phyloP scores from a whole-genome alignment of 345 rosid genomes.

The Erodium maritimum region DNA sequence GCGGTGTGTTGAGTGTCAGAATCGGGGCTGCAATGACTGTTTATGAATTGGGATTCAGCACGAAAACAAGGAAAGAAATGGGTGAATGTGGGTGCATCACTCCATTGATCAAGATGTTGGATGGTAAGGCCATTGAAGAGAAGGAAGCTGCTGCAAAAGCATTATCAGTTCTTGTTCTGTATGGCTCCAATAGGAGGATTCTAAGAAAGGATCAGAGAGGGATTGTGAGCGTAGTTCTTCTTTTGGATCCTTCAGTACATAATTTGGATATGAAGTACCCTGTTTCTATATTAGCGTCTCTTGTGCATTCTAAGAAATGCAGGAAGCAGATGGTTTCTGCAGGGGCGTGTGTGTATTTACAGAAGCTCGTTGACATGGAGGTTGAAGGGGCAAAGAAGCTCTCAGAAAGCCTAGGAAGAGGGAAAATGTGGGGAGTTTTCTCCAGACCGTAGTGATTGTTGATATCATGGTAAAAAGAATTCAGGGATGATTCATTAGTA shows the following conservation, averaged over 20 bases:
- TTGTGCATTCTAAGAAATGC: constrained; percentile 56
- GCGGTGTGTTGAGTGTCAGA: constrained; percentile 61
- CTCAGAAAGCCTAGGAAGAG: constrained; percentile 45
- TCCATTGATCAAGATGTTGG: constrained; percentile 60
- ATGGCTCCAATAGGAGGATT: constrained; percentile 37
- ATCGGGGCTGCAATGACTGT: constrained; percentile 62
- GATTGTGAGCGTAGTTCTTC: constrained; percentile 41
- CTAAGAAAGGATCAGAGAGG: constrained; percentile 46
- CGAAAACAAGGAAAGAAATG: constrained; percentile 53
- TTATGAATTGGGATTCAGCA: constrained; percentile 35
- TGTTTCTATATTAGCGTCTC: constrained; percentile 39
- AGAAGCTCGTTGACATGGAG: constrained; percentile 64
- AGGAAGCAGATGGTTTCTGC: constrained; percentile 68
- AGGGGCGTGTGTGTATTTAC: constrained; percentile 61
- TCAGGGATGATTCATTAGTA: constrained; percentile 13
- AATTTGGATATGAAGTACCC: constrained; percentile 56
- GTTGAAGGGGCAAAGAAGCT: constrained; percentile 80
- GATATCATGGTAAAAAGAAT: constrained; percentile 4
- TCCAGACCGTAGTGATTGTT: constrained; percentile 30
- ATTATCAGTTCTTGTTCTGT: constrained; percentile 36
- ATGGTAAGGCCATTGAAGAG: constrained; percentile 77
- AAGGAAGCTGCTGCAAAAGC: constrained; percentile 79
- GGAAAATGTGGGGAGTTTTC: constrained; percentile 81
- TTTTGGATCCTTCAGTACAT: constrained; percentile 48
- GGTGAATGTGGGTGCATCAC: constrained; percentile 52